phyloP scores from a whole-genome alignment of 164 flowering plant genomes.

The Magnolia officinalis region DNA sequence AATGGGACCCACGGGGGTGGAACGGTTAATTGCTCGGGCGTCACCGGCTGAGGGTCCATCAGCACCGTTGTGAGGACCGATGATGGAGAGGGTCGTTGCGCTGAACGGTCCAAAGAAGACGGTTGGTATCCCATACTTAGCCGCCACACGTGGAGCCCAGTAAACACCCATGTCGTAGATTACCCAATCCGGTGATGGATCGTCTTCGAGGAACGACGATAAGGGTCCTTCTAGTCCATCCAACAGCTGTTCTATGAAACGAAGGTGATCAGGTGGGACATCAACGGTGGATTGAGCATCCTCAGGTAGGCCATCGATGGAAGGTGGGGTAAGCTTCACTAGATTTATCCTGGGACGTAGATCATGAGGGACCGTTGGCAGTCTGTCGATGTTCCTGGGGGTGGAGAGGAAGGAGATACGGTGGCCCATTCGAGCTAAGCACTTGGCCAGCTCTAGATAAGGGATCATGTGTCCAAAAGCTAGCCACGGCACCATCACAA shows the following conservation, averaged over 20 bases:
- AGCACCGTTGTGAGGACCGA: constrained; percentile 7
- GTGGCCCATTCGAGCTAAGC: constrained; percentile 8
- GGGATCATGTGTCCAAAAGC: constrained; percentile 16
- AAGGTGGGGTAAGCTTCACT: constrained; percentile 32
- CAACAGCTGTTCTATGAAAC: constrained; percentile 20
- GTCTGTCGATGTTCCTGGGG: constrained; percentile 13
- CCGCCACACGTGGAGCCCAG: constrained; percentile 13
- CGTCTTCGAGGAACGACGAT: background rate
- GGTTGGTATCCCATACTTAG: background rate
- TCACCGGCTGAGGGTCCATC: background rate
- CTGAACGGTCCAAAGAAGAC: constrained; percentile 7
- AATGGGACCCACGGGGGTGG: constrained; percentile 11
- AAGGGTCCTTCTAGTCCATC: constrained; percentile 25
- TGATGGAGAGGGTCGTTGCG: background rate
- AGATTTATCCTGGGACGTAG: constrained; percentile 5
- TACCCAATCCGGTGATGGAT: constrained; percentile 26
- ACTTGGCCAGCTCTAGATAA: constrained; percentile 11
- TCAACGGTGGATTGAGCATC: constrained; percentile 45
- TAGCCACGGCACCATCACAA: constrained; percentile 6
- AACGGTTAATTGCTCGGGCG: background rate
- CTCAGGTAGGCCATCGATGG: constrained; percentile 19
- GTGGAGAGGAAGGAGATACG: constrained; percentile 10
- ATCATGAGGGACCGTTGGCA: constrained; percentile 6
- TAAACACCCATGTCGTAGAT: constrained; percentile 15
- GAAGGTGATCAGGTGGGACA: constrained; percentile 18